Conservation (phyloP, 2,329 filamentous ascomycete species). For the Colletotrichum sp. region DNA sequence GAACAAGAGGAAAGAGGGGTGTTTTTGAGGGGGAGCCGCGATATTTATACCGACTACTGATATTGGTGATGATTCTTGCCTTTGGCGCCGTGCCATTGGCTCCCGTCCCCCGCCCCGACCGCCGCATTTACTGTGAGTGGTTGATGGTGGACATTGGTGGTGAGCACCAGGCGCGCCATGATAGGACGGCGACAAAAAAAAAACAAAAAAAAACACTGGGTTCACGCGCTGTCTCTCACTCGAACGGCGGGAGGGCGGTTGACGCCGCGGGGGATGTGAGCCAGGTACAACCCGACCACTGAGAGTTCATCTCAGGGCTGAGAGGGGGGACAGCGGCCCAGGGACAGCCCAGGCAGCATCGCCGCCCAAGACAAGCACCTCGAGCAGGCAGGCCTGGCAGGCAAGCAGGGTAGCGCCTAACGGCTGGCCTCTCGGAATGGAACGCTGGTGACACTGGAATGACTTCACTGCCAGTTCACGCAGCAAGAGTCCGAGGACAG, state of each 20-base stretch:
- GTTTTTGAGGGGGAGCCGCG: constrained; percentile 29
- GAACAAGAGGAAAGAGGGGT: constrained; percentile 38
- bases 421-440: not conserved
- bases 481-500: not conserved
- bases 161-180: not conserved
- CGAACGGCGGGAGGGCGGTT: not conserved
- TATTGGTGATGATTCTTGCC: constrained; percentile 16
- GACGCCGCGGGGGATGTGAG: not conserved
- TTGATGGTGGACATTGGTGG: not conserved
- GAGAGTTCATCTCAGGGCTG: not conserved
- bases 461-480: constrained; percentile 1
- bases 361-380: constrained; percentile 1
- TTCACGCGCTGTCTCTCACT: not conserved
- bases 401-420: not conserved
- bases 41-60: constrained; percentile 35
- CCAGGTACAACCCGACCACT: not conserved
- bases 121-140: not conserved
- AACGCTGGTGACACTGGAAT: not conserved
- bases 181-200: not conserved
- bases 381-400: too few species aligned
- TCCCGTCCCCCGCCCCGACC: constrained; percentile 9
- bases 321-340: not conserved
- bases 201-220: not conserved
- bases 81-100: constrained; percentile 13
- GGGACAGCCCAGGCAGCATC: constrained; percentile 20